Conservation (phyloP, 495 filamentous ascomycete species). For the Aspergillus sclerotiicarbonarius region DNA sequence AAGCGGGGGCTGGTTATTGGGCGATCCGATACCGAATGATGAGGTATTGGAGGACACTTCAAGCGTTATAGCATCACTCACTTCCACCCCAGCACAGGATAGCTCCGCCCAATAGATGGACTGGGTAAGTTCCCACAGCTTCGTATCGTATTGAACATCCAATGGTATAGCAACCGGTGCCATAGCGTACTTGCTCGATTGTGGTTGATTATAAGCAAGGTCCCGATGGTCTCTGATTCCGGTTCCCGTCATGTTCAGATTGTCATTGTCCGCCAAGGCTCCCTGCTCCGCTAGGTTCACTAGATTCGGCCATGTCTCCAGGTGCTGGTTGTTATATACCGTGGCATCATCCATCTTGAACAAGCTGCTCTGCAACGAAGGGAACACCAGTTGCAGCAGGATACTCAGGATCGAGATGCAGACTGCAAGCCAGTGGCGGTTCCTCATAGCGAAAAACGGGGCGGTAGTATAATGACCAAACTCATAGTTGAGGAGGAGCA, state of each 20-base stretch:
- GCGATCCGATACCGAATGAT: neutral
- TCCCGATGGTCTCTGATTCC: neutral
- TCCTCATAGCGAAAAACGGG: slow-evolving; percentile 1
- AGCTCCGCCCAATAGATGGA: slow-evolving; percentile 24
- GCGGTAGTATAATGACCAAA: slow-evolving; percentile 11
- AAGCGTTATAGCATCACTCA: slow-evolving; percentile 1
- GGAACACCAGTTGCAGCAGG: slow-evolving; percentile 4
- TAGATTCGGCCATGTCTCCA: slow-evolving; percentile 6
- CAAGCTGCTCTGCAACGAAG: slow-evolving; percentile 1
- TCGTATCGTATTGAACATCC: slow-evolving; percentile 9
- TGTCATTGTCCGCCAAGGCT: neutral
- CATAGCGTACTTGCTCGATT: slow-evolving; percentile 7
- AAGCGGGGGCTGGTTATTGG: neutral
- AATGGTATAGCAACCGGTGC: slow-evolving; percentile 1
- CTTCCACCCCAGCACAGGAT: slow-evolving; percentile 10
- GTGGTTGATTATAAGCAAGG: neutral
- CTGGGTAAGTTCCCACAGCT: slow-evolving; percentile 21
- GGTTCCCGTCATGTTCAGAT: neutral
- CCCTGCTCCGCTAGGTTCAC: neutral
- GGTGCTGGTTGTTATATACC: neutral
- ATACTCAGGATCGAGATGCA: slow-evolving; percentile 9
- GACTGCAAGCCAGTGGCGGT: slow-evolving; percentile 8
- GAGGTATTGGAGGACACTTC: neutral
- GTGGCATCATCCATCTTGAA: slow-evolving; percentile 3
- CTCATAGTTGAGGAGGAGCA: slow-evolving; percentile 9